phyloP scores from a whole-genome alignment of 345 rosid genomes.

The Eucalyptus marginata region DNA sequence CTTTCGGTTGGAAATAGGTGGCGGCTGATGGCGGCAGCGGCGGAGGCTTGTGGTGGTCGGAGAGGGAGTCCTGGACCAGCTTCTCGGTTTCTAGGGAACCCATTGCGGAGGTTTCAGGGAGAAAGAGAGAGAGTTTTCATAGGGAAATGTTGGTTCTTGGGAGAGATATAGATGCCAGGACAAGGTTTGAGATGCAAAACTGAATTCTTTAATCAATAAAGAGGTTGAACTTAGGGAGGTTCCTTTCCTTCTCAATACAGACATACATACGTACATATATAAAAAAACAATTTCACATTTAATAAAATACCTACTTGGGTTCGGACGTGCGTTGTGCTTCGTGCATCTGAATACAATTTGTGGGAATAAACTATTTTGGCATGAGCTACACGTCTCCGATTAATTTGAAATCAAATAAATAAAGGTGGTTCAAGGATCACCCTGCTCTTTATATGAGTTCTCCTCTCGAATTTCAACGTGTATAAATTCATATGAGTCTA shows the following conservation, averaged over 20 bases:
- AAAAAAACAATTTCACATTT: background rate
- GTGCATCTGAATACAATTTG: background rate
- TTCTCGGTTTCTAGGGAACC: conserved; percentile 8
- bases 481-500: no score
- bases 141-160: background rate
- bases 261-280: no score
- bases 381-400: background rate
- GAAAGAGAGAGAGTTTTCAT: background rate
- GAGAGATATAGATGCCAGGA: rapidly evolving
- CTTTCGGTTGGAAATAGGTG: background rate
- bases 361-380: background rate
- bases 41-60: background rate
- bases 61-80: background rate
- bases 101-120: background rate
- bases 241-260: background rate
- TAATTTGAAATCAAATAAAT: background rate
- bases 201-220: background rate
- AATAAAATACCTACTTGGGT: background rate
- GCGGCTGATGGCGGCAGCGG: background rate
- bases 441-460: background rate
- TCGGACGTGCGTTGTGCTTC: background rate
- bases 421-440: background rate
- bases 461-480: no score
- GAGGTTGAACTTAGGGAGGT: background rate
- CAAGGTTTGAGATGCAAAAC: background rate